These are phyloP conservation scores for Pichia kudriavzevii DNA, from an alignment of 1,139 yeast species.

Conservation along the genomic window DNA sequence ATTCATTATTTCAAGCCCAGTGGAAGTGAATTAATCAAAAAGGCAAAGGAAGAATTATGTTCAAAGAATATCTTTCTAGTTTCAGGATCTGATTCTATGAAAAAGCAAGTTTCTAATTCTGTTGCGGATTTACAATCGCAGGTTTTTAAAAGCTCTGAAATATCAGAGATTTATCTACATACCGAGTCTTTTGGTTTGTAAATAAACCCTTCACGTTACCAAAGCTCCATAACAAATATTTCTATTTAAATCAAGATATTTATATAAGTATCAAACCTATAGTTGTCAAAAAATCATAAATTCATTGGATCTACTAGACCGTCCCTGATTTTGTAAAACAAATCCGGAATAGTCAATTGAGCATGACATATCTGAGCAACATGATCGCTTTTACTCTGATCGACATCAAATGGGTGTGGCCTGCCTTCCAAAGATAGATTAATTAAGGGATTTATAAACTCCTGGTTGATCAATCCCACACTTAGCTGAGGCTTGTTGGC, in stretches of 20 bases:
- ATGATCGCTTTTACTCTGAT: slow-evolving; percentile 14
- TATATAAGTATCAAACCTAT: no score
- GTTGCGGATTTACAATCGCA: slow-evolving; percentile 35
- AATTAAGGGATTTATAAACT: slow-evolving; percentile 16
- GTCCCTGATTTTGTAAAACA: slow-evolving; percentile 15
- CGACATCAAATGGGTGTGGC: slow-evolving; percentile 17
- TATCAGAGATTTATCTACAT: slow-evolving; percentile 47
- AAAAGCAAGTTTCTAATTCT: slow-evolving; percentile 36
- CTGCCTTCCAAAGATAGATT: slow-evolving; percentile 12
- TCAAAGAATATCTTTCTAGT: slow-evolving; percentile 40
- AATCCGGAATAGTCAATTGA: slow-evolving; percentile 5
- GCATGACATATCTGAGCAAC: slow-evolving; percentile 12
- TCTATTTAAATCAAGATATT: no score
- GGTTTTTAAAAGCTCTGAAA: slow-evolving; percentile 21
- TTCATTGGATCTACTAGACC: slow-evolving; percentile 11
- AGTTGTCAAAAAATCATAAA: no score
- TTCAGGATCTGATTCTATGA: slow-evolving; percentile 46
- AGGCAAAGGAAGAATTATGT: slow-evolving; percentile 24
- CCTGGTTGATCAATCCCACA: slow-evolving; percentile 3
- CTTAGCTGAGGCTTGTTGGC: slow-evolving; percentile 8
- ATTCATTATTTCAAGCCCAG: slow-evolving; percentile 32
- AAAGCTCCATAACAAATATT: no score
- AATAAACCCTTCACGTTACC: no score
- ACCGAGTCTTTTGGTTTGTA: slow-evolving; percentile 57
- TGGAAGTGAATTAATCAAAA: slow-evolving; percentile 10